Evolutionary conservation across 768 basidiomycete species (phyloP).

Genomic region (Lactarius evosmus): DNA sequence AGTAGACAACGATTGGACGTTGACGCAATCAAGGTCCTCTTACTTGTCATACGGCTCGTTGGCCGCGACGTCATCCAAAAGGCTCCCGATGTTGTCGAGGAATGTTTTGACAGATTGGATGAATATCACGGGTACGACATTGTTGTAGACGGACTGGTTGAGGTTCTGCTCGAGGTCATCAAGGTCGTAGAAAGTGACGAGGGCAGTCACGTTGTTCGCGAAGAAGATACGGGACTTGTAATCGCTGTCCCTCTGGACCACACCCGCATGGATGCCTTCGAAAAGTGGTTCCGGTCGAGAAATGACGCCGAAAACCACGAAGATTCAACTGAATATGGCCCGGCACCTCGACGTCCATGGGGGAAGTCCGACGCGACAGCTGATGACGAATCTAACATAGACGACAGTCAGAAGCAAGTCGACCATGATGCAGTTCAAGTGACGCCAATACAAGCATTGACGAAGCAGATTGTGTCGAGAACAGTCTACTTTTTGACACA

Average conservation of each 20-base stretch:
- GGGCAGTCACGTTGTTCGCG: slow-evolving; percentile 30
- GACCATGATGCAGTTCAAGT: slow-evolving; percentile 48
- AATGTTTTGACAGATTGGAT: slow-evolving; percentile 94
- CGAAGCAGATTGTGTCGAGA: slow-evolving; percentile 81
- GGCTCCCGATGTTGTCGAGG: slow-evolving; percentile 93
- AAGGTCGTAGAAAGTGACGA: slow-evolving; percentile 66
- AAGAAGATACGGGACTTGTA: slow-evolving; percentile 13
- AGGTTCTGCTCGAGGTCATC: slow-evolving; percentile 83
- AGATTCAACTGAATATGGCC: slow-evolving; percentile 53
- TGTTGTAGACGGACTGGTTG: slow-evolving; percentile 82
- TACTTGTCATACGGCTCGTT: slow-evolving; percentile 80
- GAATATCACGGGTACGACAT: slow-evolving; percentile 92
- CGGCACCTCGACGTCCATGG: slow-evolving; percentile 60
- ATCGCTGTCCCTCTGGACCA: slow-evolving; percentile 29
- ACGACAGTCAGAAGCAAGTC: slow-evolving; percentile 30
- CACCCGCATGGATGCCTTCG: slow-evolving; percentile 49
- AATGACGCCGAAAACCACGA: slow-evolving; percentile 36
- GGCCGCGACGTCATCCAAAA: slow-evolving; percentile 83
- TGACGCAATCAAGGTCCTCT: slow-evolving; percentile 85
- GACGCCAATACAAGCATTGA: slow-evolving; percentile 70
- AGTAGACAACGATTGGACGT: slow-evolving; percentile 79
- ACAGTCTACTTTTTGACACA: slow-evolving; percentile 92
- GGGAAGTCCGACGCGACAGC: slow-evolving; percentile 37
- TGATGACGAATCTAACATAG: slow-evolving; percentile 29
- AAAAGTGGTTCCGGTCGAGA: slow-evolving; percentile 61